Evolutionary conservation across 192 early-diverging fungal genomes (phyloP), one percentile per base, ranked within the genome.

Genomic region (Podila epigama): DNA sequence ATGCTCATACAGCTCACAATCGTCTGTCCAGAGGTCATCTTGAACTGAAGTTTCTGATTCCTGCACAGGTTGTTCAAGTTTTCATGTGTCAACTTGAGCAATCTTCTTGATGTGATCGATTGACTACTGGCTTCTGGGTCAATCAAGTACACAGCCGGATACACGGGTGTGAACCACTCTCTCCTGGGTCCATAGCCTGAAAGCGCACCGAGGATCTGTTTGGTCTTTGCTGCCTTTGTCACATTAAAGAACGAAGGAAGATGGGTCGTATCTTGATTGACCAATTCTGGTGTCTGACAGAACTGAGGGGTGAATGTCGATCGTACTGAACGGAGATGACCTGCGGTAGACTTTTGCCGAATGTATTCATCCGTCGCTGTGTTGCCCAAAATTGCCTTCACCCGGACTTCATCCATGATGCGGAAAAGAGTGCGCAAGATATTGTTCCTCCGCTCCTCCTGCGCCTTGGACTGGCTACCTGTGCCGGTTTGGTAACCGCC

Each of bases 371-470:
- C 81, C 18, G 80, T 72, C 52, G 88, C 84, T 33, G 87, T 85
- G 51, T 81, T 80, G 44, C 85, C 86, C 8, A 89, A 68, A n/a
- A 81, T 82, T 28, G 91, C 79, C 60, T 92, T 72, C 13, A 78
- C 70, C 36, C 85, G 82, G 40, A 91, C 80, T 63, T 93, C 91
- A 42, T 95, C 92, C 55, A 84, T 67, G 51, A 90, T 81, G 13
- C 91, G 66, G 27, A 77, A 51, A 10, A 77, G 60, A 3, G 65
- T 29, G 27, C 52, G 44, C 33, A 77, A 28, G 11, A 68, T 64
- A 13, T 56, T 32, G 20, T 40, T 63, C 20, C 56, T 56, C 37
- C 39, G 68, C 11, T 77, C 72, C 20, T 77, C 72, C 3, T 51
- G 22, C 7, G 48, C 54, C 20, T 58, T 65, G 11, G 25, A 32